phyloP scores from a whole-genome alignment of 2,329 filamentous ascomycete species.

The Sporothrix brasiliensis region DNA sequence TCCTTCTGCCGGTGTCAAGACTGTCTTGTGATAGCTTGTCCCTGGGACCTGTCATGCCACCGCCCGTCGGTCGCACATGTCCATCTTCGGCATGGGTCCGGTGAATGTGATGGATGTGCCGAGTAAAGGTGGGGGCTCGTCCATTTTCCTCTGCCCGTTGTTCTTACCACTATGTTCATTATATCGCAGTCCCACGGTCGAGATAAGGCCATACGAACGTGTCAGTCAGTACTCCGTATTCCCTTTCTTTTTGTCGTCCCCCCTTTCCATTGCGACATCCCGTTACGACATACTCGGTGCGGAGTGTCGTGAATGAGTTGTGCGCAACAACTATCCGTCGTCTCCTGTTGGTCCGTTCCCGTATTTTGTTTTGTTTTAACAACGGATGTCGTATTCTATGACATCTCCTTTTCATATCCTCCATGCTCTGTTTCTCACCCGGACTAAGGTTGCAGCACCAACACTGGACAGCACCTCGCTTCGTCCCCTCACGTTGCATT shows the following conservation, averaged over 20 bases:
- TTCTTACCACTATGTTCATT: background rate
- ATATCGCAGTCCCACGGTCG: slow-evolving; percentile 7
- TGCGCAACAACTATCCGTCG: slow-evolving; percentile 1
- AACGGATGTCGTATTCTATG: background rate
- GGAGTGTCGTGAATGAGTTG: background rate
- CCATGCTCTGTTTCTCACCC: background rate
- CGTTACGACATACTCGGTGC: slow-evolving; percentile 1
- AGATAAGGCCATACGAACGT: background rate
- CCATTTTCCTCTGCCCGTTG: background rate
- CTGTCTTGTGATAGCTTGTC: background rate
- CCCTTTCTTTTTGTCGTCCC: background rate
- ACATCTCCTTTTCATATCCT: background rate
- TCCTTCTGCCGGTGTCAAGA: slow-evolving; percentile 24
- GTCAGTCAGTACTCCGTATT: too few species aligned
- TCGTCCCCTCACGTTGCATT: slow-evolving; percentile 3
- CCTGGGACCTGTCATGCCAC: slow-evolving; percentile 13
- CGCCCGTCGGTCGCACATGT: slow-evolving; percentile 22
- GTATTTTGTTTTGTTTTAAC: background rate
- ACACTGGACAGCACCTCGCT: background rate
- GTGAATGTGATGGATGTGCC: slow-evolving; percentile 18
- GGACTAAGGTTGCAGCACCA: slow-evolving; percentile 15
- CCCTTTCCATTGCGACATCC: background rate
- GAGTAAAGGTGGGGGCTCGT: background rate
- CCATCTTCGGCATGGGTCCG: slow-evolving; percentile 24
- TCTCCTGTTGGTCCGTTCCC: background rate